These are phyloP conservation scores for Fistulifera solaris DNA, from an alignment of 108 stramenopile species.

Conservation along the genomic window DNA sequence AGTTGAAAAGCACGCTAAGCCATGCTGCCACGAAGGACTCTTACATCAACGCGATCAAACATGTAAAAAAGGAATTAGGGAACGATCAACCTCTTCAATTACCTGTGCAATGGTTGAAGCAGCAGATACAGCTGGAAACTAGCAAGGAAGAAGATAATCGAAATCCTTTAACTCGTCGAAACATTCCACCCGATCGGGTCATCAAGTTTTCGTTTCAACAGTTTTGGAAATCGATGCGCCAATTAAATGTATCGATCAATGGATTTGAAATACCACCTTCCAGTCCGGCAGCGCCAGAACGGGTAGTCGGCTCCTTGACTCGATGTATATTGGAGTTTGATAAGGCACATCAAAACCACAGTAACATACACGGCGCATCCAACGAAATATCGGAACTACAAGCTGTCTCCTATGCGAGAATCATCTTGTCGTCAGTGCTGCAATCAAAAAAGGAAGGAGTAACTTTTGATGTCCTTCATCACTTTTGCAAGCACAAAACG, in stretches of 20 bases:
- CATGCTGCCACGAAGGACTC: not conserved
- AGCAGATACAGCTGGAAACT: slow-evolving; percentile 6
- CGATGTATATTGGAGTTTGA: slow-evolving; percentile 57
- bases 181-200: not conserved
- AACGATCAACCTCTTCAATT: slow-evolving; percentile 13
- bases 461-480: slow-evolving; percentile 45
- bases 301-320: slow-evolving; percentile 64
- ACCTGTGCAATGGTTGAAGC: slow-evolving; percentile 29
- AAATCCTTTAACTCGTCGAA: not conserved
- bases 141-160: not conserved
- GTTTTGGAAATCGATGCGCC: slow-evolving; percentile 58
- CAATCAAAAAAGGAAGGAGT: slow-evolving; percentile 44
- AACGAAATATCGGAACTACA: slow-evolving; percentile 41
- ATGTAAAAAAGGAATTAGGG: not conserved
- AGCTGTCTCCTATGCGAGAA: slow-evolving; percentile 63
- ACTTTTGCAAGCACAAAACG: slow-evolving; percentile 42
- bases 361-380: slow-evolving; percentile 1
- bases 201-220: slow-evolving; percentile 25
- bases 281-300: slow-evolving; percentile 52
- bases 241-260: slow-evolving; percentile 63
- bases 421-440: slow-evolving; percentile 55
- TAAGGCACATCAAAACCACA: slow-evolving; percentile 10
- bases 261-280: slow-evolving; percentile 41
- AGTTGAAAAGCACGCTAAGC: not conserved
- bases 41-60: not conserved